Evolutionary conservation across 495 filamentous ascomycete genomes (phyloP).

Genomic region (Aspergillus leporis): DNA sequence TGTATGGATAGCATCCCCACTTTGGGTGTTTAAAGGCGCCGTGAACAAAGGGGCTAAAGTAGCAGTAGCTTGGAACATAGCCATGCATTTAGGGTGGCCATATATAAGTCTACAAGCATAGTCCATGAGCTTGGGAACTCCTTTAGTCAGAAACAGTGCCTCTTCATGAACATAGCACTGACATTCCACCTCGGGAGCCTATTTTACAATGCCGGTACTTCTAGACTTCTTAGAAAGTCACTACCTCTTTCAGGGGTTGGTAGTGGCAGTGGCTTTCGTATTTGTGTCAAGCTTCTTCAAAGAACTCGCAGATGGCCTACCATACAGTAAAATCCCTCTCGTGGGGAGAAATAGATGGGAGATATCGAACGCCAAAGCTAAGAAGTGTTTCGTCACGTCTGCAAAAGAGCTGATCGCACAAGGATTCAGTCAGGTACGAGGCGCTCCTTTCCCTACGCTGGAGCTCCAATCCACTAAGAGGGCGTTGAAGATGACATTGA

Average conservation of each 20-base stretch:
- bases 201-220: conserved; percentile 28
- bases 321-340: conserved; percentile 29
- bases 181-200: not conserved
- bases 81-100: not conserved
- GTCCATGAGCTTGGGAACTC: too few species aligned
- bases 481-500: not conserved
- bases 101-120: not conserved
- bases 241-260: conserved; percentile 23
- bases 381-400: conserved; percentile 24
- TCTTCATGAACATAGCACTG: not conserved
- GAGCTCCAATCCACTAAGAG: not conserved
- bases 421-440: conserved; percentile 33
- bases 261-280: conserved; percentile 21
- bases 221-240: conserved; percentile 25
- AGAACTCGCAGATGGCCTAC: conserved; percentile 32
- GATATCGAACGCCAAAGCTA: conserved; percentile 33
- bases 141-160: not conserved
- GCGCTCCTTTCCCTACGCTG: not conserved
- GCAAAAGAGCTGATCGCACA: conserved; percentile 28
- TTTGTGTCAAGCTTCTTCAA: conserved; percentile 29
- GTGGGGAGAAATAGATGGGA: conserved; percentile 34
- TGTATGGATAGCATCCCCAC: not conserved
- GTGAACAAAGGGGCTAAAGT: too few species aligned
- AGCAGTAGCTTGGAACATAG: too few species aligned
- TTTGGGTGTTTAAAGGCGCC: not conserved